Percentiles rank a stretch among this genome's conserved stretches.
phyloP scores from a whole-genome alignment of 768 basidiomycete genomes.

The Tubosaeta sp. region DNA sequence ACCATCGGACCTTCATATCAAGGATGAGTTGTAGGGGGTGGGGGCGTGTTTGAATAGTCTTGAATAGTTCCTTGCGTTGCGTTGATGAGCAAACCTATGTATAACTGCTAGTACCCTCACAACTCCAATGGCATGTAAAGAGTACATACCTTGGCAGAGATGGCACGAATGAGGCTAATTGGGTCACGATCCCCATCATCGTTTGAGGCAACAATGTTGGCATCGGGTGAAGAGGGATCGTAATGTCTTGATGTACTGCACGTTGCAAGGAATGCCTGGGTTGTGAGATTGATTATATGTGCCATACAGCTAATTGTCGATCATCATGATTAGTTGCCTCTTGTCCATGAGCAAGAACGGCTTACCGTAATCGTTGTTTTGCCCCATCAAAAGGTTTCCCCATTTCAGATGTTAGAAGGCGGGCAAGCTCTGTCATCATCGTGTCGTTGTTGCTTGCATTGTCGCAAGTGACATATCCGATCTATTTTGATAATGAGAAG shows the following conservation, averaged over 20 bases:
- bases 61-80: constrained; percentile 4
- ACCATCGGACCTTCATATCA: constrained; percentile 8
- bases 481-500: no score
- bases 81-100: constrained; percentile 1
- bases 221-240: not conserved
- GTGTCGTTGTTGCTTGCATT: constrained; percentile 8
- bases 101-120: no score
- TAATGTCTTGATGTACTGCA: constrained; percentile 2
- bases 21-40: constrained; percentile 2
- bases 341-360: not conserved
- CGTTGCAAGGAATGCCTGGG: not conserved
- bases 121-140: no score
- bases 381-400: not conserved
- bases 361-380: not conserved
- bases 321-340: not conserved
- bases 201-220: not conserved
- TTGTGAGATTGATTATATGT: constrained; percentile 1
- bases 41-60: not conserved
- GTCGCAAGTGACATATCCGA: constrained; percentile 33
- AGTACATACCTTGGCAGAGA: constrained; percentile 5
- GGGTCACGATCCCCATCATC: not conserved
- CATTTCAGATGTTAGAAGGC: constrained; percentile 11
- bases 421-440: not conserved
- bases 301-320: constrained; percentile 7
- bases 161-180: constrained; percentile 2